Evolutionary conservation across 2,329 filamentous ascomycete species (phyloP), one percentile per base, ranked within the genome.

Genomic region (Curvularia eragrostidis): DNA sequence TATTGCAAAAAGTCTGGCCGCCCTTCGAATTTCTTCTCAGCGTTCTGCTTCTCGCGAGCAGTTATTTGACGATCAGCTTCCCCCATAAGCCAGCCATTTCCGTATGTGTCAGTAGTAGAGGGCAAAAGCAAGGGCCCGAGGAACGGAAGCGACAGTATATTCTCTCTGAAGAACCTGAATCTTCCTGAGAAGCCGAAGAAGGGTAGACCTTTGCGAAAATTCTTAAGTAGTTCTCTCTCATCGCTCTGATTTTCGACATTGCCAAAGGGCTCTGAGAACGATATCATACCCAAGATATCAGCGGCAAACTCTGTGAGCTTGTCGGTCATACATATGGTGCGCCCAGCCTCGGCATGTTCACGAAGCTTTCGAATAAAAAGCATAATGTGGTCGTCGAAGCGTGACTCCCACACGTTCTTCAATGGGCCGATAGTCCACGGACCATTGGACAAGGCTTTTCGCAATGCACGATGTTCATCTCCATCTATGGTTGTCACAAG

Each of bases 221-320:
- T 75, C 10, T 48, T 52, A 12, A 79, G 62, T 19, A 79, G 69
- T 13, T 62, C 58, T 24, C 74, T 71, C 56, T 79, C 76, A 61
- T 80, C 78, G 23, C 75, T 69, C 53, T 75, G 70, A 44, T 78
- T 76, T 58, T 68, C 53, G 13, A 80, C 74, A 50, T 77, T 77
- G 0, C 78, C 78, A 68, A 77, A 80, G 3, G 77, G 66, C 3
- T 71, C 46, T 3, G 63, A 67, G 56, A 80, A 80, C 2, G 69
- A 70, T 8, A 80, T 68, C 68, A 76, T 75, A 7, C 74, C 76
- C 71, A 80, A 77, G 39, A 79, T 74, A 46, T 80, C 78, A 3
- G 77, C 76, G 2, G 77, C 76, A 57, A 78, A 80, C 55, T 79
- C 71, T 18, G 75, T 75, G 4, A 76, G 68, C 52, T 77, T 79